Conservation (phyloP, 176 grass and related monocot genomes). For the Aegilops umbellulata region DNA sequence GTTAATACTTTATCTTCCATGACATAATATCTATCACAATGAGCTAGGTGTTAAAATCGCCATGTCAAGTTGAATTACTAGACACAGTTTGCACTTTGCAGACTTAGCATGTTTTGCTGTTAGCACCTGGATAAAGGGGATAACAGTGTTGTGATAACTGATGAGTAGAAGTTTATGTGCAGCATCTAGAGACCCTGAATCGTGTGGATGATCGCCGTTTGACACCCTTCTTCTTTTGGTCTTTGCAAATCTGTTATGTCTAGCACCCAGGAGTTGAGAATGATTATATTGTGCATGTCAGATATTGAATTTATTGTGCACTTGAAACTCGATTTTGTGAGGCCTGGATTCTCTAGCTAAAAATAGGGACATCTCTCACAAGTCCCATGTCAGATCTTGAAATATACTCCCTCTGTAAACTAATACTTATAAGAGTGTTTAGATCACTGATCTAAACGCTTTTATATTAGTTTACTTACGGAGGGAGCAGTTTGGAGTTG, state of each 20-base stretch:
- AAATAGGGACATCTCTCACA: neutral
- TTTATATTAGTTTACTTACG: too few relatives aligned
- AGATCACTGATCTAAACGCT: too few relatives aligned
- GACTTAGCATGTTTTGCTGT: neutral
- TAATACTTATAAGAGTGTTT: too few relatives aligned
- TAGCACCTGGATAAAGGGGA: neutral
- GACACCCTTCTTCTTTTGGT: neutral
- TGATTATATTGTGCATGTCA: neutral
- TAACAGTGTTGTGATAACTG: neutral
- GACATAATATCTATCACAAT: neutral
- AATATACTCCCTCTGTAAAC: too few relatives aligned
- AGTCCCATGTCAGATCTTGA: neutral
- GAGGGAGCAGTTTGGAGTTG: neutral
- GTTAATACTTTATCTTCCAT: neutral
- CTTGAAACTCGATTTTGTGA: neutral
- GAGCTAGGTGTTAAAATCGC: neutral
- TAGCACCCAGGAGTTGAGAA: neutral
- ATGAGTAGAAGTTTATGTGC: neutral
- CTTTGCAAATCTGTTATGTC: neutral
- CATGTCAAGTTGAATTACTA: neutral
- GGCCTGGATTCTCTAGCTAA: neutral
- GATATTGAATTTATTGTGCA: neutral
- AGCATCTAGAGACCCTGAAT: neutral
- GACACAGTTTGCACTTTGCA: neutral
- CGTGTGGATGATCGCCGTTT: neutral